Evolutionary conservation across 2,329 filamentous ascomycete genomes (phyloP), one percentile per base, ranked within the genome.

Genomic region (Colletotrichum higginsianum): DNA sequence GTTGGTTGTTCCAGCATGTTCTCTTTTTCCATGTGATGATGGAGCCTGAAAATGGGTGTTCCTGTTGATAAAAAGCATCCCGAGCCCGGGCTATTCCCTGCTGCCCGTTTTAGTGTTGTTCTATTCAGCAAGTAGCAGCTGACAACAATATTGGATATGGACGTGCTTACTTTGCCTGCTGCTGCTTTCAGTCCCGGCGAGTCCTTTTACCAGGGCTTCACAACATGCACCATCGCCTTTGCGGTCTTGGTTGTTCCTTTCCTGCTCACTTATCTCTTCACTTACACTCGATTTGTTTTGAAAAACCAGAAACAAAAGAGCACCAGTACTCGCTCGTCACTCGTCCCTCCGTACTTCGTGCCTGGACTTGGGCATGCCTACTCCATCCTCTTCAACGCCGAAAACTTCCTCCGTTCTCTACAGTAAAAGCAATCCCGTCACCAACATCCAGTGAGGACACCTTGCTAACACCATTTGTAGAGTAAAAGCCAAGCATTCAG

Each of bases 311-410:
- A 2, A 3, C 40, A 3, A 23, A 12, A 11, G 16, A 46, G 18
- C 13, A 2, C 23, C 3, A 15, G 6, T 12, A 3, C 3, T 1
- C 23, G 18, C 1, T 3, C n/a, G 18, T 18, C 49, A 30, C 35
- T 38, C 3, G 11, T 30, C 16, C 49, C 61, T 46, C 38, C 49
- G 2, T 55, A 63, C 23, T 0, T 55, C 2, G 23, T 63, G 2
- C 61, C 61, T 15, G 61, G 61, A n/a, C 23, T 55, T 21, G 49
- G 61, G 4, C 61, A 63, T 21, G 16, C 49, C 3, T 55, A 63
- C 23, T n/a, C 61, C 11, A 13, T 69, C 12, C 11, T 69, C 2
- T 47, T 69, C 26, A 30, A 69, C 9, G 16, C 66, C 4, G 66
- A 69, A 12, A 46, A 12, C 2, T 55, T 69, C 30, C 66, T 69